Conservation (phyloP, 306 rosid species). For the Lupinus albus region DNA sequence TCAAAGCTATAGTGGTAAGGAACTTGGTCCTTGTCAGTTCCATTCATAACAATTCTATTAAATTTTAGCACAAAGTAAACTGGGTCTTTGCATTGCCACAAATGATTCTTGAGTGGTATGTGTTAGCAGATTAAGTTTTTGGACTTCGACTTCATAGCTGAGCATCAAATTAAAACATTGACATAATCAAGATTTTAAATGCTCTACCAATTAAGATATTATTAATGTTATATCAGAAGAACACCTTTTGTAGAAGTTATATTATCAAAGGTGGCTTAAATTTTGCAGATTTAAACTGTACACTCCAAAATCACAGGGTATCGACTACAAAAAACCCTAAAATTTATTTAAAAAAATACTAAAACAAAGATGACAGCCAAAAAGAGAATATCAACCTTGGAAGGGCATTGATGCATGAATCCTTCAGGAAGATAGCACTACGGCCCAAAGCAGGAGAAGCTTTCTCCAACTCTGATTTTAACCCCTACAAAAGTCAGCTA, state of each 20-base stretch:
- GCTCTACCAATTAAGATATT: neutral
- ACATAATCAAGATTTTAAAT: constrained; percentile 11
- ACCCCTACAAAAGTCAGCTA: constrained; percentile 60
- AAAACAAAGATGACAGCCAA: constrained; percentile 9
- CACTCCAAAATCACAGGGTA: constrained; percentile 10
- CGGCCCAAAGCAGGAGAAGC: constrained; percentile 88
- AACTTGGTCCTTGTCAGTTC: neutral
- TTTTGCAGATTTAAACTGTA: constrained; percentile 11
- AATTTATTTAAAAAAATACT: too few species aligned
- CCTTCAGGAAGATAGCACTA: constrained; percentile 84
- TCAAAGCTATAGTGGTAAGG: neutral
- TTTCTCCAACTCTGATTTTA: constrained; percentile 95
- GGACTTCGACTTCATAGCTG: neutral
- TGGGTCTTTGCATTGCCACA: neutral
- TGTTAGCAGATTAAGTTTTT: neutral
- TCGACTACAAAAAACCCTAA: constrained; percentile 10
- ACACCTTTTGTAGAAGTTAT: neutral
- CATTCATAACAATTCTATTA: neutral
- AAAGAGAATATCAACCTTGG: constrained; percentile 64
- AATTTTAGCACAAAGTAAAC: constrained; percentile 6
- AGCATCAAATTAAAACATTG: neutral
- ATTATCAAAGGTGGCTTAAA: neutral
- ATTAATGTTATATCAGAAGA: neutral
- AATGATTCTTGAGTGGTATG: neutral
- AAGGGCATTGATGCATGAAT: constrained; percentile 87